Evolutionary conservation across 352 stramenopile genomes (phyloP), one percentile per base, ranked within the genome.

Genomic region (Pythium insidiosum): DNA sequence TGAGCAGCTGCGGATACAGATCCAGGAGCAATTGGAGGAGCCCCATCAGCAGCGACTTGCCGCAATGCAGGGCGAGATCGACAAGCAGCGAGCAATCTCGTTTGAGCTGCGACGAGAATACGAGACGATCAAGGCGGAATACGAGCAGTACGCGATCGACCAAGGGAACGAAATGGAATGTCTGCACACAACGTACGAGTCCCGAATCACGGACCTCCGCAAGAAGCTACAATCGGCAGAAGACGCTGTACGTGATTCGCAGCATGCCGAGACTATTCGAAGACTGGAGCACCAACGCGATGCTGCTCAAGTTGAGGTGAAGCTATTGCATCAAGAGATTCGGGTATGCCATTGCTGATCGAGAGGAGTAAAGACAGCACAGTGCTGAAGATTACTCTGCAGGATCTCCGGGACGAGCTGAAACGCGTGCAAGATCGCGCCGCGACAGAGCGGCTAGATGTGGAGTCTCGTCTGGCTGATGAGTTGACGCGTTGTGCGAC

Each of bases 61-160:
- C 0, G 59, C 25, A 15, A 53, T 88, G 34, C 73, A 89, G 42
- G 55, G 75, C 19, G 79, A 92, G 21, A 54, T 92, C 21, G 82
- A 91, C 33, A 82, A 73, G 25, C 65, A 85, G 18, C 71, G 78
- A 10, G 67, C 88, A 28, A 52, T 77, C 21, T 68, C 67, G 18
- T 89, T 88, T 40, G 58, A 72, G 3, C 50, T 84, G 37, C 82
- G 74, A 13, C 66, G 77, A 18, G 82, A 90, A 38, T 82, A 72
- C 49, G 82, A 94, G 46, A 54, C 85, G 6, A 41, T 94, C 18
- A 90, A 91, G 57, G 80, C 79, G 23, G 81, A 91, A 63, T 89
- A 88, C 64, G 81, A 91, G 39, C 76, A 91, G 60, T 88, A 73
- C 47, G 67, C 75, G 0, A 66, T 86, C 21, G 72, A 90, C 36